Evolutionary conservation across 495 filamentous ascomycete species (phyloP).

Genomic region (Acidiella bohemica): DNA sequence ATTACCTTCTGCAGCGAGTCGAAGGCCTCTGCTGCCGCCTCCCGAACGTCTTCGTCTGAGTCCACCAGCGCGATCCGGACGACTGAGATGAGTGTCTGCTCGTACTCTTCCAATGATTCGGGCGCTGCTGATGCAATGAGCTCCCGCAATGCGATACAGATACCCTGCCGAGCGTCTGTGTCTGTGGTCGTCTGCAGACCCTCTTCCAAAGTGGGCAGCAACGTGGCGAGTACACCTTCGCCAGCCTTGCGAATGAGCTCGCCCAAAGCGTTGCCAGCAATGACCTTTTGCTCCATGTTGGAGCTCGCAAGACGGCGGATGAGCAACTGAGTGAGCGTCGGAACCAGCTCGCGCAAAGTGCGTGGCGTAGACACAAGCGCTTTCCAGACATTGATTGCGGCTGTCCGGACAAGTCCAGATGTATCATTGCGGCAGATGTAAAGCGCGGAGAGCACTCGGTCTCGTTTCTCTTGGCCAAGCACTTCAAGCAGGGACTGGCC

Average conservation of each 20-base stretch:
- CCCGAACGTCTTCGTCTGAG: slow-evolving; percentile 73
- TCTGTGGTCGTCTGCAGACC: slow-evolving; percentile 79
- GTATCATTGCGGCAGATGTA: slow-evolving; percentile 99
- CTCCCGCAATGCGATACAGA: slow-evolving; percentile 89
- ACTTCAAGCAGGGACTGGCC: slow-evolving; percentile 83
- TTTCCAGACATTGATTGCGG: slow-evolving; percentile 91
- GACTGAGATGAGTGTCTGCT: slow-evolving; percentile 86
- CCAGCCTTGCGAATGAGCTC: slow-evolving; percentile 94
- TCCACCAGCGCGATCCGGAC: slow-evolving; percentile 90
- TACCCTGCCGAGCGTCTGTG: slow-evolving; percentile 89
- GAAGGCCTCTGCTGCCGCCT: slow-evolving; percentile 93
- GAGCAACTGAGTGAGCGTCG: slow-evolving; percentile 83
- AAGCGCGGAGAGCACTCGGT: slow-evolving; percentile 85
- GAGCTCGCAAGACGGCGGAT: slow-evolving; percentile 88
- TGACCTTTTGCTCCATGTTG: slow-evolving; percentile 96
- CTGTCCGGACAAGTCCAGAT: slow-evolving; percentile 75
- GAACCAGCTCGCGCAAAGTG: slow-evolving; percentile 87
- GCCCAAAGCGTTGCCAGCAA: slow-evolving; percentile 90
- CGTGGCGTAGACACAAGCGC: slow-evolving; percentile 83
- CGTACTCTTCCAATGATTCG: slow-evolving; percentile 83
- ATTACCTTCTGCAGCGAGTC: slow-evolving; percentile 85
- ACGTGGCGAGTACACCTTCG: slow-evolving; percentile 74
- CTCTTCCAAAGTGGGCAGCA: slow-evolving; percentile 86
- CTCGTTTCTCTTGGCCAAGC: slow-evolving; percentile 85
- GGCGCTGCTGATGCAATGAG: slow-evolving; percentile 82